These are phyloP conservation scores for Trichoderma endophyticum DNA, from an alignment of 2,329 filamentous ascomycete genomes.

Conservation along the genomic window DNA sequence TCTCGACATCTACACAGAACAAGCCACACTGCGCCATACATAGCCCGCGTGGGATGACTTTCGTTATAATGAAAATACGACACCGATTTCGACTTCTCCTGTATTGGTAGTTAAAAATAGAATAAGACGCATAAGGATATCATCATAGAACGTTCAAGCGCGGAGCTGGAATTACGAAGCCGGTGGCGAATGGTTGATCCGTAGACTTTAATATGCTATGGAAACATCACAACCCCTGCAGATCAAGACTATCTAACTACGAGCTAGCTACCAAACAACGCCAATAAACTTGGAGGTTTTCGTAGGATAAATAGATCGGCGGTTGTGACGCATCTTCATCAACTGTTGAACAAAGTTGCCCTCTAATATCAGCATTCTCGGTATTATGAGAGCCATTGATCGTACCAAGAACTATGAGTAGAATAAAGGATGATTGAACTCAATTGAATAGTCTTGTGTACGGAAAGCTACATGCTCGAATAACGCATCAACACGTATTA, in stretches of 20 bases:
- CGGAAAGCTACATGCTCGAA: neutral
- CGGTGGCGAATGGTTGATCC: neutral
- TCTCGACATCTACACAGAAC: neutral
- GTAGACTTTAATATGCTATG: neutral
- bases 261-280: neutral
- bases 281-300: neutral
- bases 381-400: neutral
- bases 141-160: neutral
- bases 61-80: neutral
- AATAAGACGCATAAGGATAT: neutral
- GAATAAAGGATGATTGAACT: neutral
- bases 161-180: neutral
- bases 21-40: neutral
- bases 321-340: neutral
- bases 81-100: neutral
- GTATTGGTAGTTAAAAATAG: neutral
- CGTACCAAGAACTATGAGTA: neutral
- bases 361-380: neutral
- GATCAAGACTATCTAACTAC: neutral
- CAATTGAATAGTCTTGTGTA: neutral
- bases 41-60: neutral
- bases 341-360: neutral
- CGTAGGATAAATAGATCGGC: neutral
- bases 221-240: neutral
- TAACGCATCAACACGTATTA: neutral